Percentiles rank a stretch among this genome's conserved stretches.
These are phyloP conservation scores for Chaetomiaceae sp. DNA, from an alignment of 2,329 filamentous ascomycete genomes.

Conservation along the genomic window DNA sequence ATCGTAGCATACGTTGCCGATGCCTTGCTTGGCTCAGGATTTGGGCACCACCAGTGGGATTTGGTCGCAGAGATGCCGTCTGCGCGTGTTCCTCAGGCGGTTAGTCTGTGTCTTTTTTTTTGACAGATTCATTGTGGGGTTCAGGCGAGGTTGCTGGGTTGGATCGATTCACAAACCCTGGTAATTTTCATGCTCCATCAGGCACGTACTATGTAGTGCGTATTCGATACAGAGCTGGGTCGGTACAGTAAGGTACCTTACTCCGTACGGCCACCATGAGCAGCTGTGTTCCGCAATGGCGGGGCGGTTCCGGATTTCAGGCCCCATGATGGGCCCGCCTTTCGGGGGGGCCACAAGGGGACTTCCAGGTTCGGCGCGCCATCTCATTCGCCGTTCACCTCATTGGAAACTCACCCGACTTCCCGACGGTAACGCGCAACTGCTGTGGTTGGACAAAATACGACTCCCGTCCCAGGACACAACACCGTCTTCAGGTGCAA, in stretches of 20 bases:
- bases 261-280: no score
- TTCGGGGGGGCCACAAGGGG: not conserved
- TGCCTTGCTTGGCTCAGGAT: not conserved
- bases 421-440: conserved; percentile 8
- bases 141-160: no score
- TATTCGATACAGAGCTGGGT: no score
- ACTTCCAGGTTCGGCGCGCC: not conserved
- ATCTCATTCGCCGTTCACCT: conserved; percentile 27
- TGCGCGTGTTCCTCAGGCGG: no score
- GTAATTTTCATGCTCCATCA: no score
- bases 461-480: conserved; percentile 26
- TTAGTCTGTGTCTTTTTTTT: not conserved
- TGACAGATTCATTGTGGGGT: no score
- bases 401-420: conserved; percentile 17
- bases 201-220: no score
- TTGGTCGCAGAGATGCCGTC: no score
- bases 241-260: no score
- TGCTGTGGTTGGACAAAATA: conserved; percentile 40
- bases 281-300: not conserved
- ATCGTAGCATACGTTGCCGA: no score
- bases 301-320: conserved; percentile 1
- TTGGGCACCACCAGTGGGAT: not conserved
- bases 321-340: not conserved
- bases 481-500: conserved; percentile 1
- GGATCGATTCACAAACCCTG: no score